phyloP scores from a whole-genome alignment of 208 protist genomes.

The Crithidia expoeki region DNA sequence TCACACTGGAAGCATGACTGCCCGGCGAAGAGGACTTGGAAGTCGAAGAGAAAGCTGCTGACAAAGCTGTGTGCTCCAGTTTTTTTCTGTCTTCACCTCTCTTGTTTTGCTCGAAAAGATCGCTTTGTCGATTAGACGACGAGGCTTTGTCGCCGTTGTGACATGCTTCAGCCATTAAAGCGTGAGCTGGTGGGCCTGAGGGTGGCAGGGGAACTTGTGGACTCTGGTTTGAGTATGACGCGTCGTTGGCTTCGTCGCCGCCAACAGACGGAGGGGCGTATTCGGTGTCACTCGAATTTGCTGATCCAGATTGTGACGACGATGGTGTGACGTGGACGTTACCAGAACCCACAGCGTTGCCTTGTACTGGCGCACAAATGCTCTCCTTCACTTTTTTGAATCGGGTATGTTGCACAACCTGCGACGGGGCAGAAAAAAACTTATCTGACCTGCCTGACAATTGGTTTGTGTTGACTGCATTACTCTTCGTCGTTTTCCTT shows the following conservation, averaged over 20 bases:
- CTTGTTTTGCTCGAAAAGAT: background rate
- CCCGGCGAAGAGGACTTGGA: background rate
- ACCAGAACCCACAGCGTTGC: background rate
- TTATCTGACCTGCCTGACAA: background rate
- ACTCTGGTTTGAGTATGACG: background rate
- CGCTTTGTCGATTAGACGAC: background rate
- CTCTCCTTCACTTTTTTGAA: background rate
- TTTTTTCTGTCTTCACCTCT: background rate
- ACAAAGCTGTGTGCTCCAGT: background rate
- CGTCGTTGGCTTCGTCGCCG: background rate
- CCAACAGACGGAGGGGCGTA: conserved; percentile 11
- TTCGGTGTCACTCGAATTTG: conserved; percentile 19
- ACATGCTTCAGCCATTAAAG: background rate
- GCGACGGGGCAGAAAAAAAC: background rate
- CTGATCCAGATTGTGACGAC: background rate
- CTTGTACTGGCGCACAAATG: background rate
- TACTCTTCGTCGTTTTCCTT: background rate
- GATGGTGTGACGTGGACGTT: conserved; percentile 9
- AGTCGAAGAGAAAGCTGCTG: background rate
- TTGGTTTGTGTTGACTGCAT: background rate
- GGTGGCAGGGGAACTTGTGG: background rate
- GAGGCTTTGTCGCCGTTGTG: background rate
- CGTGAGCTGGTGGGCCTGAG: background rate
- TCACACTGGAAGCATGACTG: background rate
- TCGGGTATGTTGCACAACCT: background rate